These are phyloP conservation scores for Phaeosphaeria sp. DNA, from an alignment of 2,329 filamentous ascomycete genomes.

Conservation along the genomic window DNA sequence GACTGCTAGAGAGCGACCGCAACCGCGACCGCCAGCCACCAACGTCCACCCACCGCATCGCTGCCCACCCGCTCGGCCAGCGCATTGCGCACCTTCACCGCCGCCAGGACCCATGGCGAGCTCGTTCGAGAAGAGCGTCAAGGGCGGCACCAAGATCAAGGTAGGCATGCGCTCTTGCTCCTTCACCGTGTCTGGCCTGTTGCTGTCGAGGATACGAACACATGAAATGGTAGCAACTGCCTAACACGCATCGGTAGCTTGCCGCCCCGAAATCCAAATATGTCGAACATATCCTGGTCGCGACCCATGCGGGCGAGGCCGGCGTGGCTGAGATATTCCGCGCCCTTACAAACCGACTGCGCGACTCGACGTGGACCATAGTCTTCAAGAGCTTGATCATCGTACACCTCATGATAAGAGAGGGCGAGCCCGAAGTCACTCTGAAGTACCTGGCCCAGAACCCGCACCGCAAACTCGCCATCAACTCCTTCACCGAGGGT, in stretches of 20 bases:
- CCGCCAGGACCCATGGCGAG: constrained; percentile 67
- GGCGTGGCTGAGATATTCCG: constrained; percentile 96
- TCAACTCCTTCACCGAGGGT: constrained; percentile 94
- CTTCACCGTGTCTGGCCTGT: not conserved
- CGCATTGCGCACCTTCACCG: constrained; percentile 17
- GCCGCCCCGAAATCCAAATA: constrained; percentile 98
- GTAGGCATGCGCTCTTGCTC: constrained; percentile 53
- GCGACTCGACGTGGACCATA: constrained; percentile 99
- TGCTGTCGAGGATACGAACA: not conserved
- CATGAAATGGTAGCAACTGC: constrained; percentile 14
- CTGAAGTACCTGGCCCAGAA: constrained; percentile 83
- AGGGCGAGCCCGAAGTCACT: constrained; percentile 88
- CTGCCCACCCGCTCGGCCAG: constrained; percentile 19
- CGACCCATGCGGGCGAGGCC: constrained; percentile 92
- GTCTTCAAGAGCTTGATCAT: constrained; percentile 98
- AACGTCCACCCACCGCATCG: constrained; percentile 13
- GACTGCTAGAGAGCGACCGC: constrained; percentile 19
- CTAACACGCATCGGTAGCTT: constrained; percentile 62
- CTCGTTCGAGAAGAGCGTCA: constrained; percentile 98
- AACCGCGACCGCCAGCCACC: constrained; percentile 18
- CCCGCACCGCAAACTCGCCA: constrained; percentile 76
- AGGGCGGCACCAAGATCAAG: constrained; percentile 98
- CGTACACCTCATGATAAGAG: constrained; percentile 95
- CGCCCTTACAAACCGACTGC: constrained; percentile 83
- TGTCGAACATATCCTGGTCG: constrained; percentile 96